Percentiles rank a stretch among this genome's conserved stretches.
Evolutionary conservation across 2,329 filamentous ascomycete species (phyloP).

Genomic region (Pyrenophora teres): DNA sequence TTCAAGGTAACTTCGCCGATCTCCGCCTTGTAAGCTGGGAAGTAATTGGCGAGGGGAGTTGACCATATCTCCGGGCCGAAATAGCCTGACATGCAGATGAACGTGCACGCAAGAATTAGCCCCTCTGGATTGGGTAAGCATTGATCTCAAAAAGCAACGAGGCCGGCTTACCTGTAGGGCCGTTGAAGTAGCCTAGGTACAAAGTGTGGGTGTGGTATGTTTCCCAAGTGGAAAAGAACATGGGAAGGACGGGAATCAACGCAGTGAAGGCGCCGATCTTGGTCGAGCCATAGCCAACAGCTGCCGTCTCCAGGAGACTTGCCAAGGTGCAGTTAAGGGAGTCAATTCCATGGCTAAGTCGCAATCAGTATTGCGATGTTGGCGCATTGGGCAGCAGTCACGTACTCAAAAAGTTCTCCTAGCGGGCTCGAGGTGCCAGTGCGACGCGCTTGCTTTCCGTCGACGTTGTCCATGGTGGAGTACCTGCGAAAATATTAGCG

Average conservation of each 20-base stretch:
- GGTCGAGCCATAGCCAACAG: slow-evolving; percentile 87
- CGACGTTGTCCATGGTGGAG: slow-evolving; percentile 98
- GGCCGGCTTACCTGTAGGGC: slow-evolving; percentile 67
- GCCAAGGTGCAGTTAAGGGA: slow-evolving; percentile 96
- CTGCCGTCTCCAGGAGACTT: slow-evolving; percentile 86
- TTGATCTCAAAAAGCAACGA: neutral
- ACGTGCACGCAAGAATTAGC: slow-evolving; percentile 79
- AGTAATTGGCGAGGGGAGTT: slow-evolving; percentile 67
- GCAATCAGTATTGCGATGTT: slow-evolving; percentile 28
- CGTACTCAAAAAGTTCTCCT: slow-evolving; percentile 90
- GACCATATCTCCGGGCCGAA: slow-evolving; percentile 90
- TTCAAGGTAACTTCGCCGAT: slow-evolving; percentile 77
- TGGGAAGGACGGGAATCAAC: slow-evolving; percentile 86
- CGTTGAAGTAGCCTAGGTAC: slow-evolving; percentile 95
- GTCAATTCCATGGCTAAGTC: slow-evolving; percentile 82
- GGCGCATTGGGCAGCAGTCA: slow-evolving; percentile 33
- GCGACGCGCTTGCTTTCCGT: slow-evolving; percentile 94
- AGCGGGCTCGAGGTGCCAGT: slow-evolving; percentile 94
- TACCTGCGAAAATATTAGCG: slow-evolving; percentile 56
- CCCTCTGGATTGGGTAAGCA: slow-evolving; percentile 63
- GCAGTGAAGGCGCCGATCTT: slow-evolving; percentile 89
- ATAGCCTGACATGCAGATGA: slow-evolving; percentile 86
- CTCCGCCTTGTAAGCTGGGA: slow-evolving; percentile 50
- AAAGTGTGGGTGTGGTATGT: slow-evolving; percentile 98
- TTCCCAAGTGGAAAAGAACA: slow-evolving; percentile 99